Percentiles rank a stretch among this genome's conserved stretches.
These are phyloP conservation scores for Scenedesmus sp. DNA, from an alignment of 163 green algal genomes.

Conservation along the genomic window DNA sequence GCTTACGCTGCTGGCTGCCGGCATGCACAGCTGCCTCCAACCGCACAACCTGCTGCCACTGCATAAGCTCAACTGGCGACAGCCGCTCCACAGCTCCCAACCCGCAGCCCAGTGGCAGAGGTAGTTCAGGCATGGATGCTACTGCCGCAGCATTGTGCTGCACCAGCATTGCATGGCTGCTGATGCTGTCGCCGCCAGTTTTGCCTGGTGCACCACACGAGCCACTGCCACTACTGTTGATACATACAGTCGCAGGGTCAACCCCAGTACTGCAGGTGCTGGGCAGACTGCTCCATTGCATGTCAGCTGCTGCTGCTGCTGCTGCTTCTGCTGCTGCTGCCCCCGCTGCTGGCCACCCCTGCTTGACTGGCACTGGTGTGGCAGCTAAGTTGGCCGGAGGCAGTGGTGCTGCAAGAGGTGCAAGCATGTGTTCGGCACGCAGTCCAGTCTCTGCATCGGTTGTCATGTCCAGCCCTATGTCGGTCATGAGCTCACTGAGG, in stretches of 20 bases:
- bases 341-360: neutral
- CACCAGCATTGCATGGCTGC: neutral
- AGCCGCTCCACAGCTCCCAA: neutral
- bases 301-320: conserved; percentile 8
- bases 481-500: neutral
- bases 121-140: neutral
- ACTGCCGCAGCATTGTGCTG: neutral
- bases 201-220: neutral
- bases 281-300: too few relatives aligned
- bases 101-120: neutral
- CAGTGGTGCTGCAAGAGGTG: neutral
- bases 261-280: neutral
- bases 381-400: neutral
- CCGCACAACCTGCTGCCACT: neutral
- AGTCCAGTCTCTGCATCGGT: neutral
- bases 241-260: neutral
- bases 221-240: neutral
- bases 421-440: neutral
- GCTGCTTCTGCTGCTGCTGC: conserved; percentile 31
- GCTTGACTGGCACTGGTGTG: neutral
- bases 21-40: neutral
- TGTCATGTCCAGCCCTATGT: neutral
- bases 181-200: neutral
- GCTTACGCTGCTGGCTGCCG: conserved; percentile 8
- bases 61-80: neutral